phyloP scores from a whole-genome alignment of 2,329 filamentous ascomycete genomes.

The Parastagonospora avenae region DNA sequence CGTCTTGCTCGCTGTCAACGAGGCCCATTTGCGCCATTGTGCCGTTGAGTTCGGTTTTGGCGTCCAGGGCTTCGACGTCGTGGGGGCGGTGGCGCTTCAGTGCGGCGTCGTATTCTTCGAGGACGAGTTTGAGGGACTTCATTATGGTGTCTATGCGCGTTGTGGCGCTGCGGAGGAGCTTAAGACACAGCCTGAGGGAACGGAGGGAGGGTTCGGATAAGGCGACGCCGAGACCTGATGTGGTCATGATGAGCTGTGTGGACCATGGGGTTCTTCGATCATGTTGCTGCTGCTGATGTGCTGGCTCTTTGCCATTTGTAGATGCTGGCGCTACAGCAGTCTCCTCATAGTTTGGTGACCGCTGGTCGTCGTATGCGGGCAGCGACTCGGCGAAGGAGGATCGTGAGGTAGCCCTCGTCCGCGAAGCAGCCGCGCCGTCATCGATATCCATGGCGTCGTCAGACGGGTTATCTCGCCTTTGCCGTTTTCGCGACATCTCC shows the following conservation, averaged over 20 bases:
- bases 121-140: slow-evolving; percentile 70
- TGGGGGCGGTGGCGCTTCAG: slow-evolving; percentile 37
- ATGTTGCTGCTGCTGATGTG: slow-evolving; percentile 34
- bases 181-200: slow-evolving; percentile 82
- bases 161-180: slow-evolving; percentile 81
- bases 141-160: slow-evolving; percentile 79
- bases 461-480: slow-evolving; percentile 49
- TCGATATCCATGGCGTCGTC: slow-evolving; percentile 56
- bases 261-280: slow-evolving; percentile 67
- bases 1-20: slow-evolving; percentile 34
- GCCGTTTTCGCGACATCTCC: slow-evolving; percentile 46
- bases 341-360: slow-evolving; percentile 76
- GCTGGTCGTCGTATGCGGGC: slow-evolving; percentile 81
- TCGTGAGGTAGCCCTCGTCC: slow-evolving; percentile 62
- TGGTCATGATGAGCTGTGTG: slow-evolving; percentile 84
- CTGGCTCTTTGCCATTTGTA: slow-evolving; percentile 30
- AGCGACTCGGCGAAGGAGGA: slow-evolving; percentile 74
- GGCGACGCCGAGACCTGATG: slow-evolving; percentile 86
- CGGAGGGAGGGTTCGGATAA: slow-evolving; percentile 88
- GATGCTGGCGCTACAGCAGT: slow-evolving; percentile 37
- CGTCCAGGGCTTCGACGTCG: slow-evolving; percentile 19
- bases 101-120: slow-evolving; percentile 78
- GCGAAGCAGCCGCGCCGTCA: slow-evolving; percentile 38
- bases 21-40: slow-evolving; percentile 22
- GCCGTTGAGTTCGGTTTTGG: slow-evolving; percentile 18